Evolutionary conservation across 1,139 yeast species (phyloP), one percentile per base, ranked within the genome.

Genomic region (Saccharomyces uvarum): DNA sequence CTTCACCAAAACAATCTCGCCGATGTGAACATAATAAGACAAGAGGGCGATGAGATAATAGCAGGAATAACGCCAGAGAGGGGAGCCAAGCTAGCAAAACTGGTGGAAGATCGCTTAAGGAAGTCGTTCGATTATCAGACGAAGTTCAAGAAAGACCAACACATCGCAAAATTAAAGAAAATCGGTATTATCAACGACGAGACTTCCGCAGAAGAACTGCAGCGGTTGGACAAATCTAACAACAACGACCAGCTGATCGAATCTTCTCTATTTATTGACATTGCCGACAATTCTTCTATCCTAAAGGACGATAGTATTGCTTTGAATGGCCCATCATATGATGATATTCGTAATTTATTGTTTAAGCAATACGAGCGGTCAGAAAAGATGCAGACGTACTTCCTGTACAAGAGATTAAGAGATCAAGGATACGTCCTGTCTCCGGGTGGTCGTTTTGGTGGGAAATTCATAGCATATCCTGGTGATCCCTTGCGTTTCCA

Each of bases 401-500:
- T 54, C n/a, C 33, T 65, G 14, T 65, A 59, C 50, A 57, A 57
- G 46, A 47, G 53, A 13, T 52, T 65, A 33, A 54, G 54, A 31
- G 48, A 54, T 14, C 53, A 54, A 49, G 50, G 51, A 7, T 60
- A 58, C 48, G 54, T 59, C 11, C 26, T 90, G 24, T 77, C 90
- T 38, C 97, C 98, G 0, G 99, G 98, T 0, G 74, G 90, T 47
- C 77, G 96, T 57, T 93, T 91, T 68, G 99, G 99, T 0, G 95
- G 96, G 2, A 83, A 84, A 56, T 89, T 83, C 64, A 80, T 93
- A 53, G 90, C 93, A 1, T 93, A 93, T 63, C 98, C 98, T 0
- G 98, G 97, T 0, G 99, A 93, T 67, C 96, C 98, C 2, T 73
- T 93, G 56, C 72, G 95, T 51, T 93, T 82, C 65, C 99, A 93